phyloP scores from a whole-genome alignment of 2,329 filamentous ascomycete species.

The Cladosporium velox region DNA sequence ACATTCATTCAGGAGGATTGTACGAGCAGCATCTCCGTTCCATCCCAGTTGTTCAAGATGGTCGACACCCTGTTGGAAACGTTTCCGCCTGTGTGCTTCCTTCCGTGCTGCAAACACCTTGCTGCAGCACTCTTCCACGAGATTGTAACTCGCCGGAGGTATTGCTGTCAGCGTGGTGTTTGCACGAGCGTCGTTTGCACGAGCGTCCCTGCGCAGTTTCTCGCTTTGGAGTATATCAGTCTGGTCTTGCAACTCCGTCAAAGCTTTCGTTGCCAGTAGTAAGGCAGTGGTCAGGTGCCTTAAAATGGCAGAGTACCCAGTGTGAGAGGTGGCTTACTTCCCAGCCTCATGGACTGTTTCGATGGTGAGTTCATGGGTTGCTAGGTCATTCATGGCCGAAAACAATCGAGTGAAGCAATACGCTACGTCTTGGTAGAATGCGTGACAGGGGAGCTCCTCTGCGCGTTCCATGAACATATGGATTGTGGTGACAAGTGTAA shows the following conservation, averaged over 20 bases:
- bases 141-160: background rate
- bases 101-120: background rate
- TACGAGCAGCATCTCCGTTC: background rate
- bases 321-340: background rate
- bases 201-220: background rate
- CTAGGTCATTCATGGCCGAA: background rate
- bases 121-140: background rate
- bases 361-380: background rate
- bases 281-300: background rate
- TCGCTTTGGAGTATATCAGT: background rate
- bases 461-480: background rate
- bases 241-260: background rate
- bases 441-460: background rate
- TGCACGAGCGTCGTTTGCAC: too few species aligned
- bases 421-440: background rate
- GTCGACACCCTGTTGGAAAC: background rate
- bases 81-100: background rate
- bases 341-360: background rate
- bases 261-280: background rate
- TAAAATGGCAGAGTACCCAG: background rate
- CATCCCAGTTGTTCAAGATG: background rate
- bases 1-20: background rate
- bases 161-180: background rate
- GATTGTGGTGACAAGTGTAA: background rate
- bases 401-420: background rate